phyloP scores from a whole-genome alignment of 345 rosid species.

The Eucalyptus cladocalyx region DNA sequence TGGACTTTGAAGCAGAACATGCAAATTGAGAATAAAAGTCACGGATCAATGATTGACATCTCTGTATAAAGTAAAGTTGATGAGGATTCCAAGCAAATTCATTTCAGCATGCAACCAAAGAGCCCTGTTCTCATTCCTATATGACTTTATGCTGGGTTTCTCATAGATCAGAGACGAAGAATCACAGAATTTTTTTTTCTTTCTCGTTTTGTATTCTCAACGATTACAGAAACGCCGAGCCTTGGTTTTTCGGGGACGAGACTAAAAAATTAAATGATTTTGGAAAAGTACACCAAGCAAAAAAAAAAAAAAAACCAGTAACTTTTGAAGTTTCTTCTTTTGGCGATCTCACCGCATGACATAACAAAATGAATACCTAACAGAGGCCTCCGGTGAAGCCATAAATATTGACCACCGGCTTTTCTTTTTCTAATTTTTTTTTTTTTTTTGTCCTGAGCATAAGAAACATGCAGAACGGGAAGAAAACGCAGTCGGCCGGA shows the following conservation, averaged over 20 bases:
- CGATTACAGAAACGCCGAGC: not conserved
- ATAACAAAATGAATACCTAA: not conserved
- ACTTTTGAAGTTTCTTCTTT: not conserved
- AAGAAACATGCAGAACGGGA: not conserved
- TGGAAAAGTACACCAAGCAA: not conserved
- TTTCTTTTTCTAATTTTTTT: no score
- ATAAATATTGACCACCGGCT: not conserved
- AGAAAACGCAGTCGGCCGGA: not conserved
- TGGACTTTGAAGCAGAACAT: not conserved
- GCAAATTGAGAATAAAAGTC: not conserved
- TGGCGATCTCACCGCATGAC: not conserved
- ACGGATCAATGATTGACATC: not conserved
- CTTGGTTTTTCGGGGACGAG: not conserved
- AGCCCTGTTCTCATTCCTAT: not conserved
- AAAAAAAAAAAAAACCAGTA: not conserved
- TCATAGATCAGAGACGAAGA: not conserved
- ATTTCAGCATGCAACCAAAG: not conserved
- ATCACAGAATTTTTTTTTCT: not conserved
- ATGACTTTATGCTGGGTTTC: not conserved
- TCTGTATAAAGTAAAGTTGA: not conserved
- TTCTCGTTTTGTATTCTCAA: not conserved
- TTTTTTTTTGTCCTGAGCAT: not conserved
- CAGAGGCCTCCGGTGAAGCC: not conserved
- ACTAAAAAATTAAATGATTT: not conserved
- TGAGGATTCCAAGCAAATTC: not conserved